Evolutionary conservation across 177 flowering plant species (phyloP), one percentile per base, ranked within the genome.

Genomic region (Telopea speciosissima): DNA sequence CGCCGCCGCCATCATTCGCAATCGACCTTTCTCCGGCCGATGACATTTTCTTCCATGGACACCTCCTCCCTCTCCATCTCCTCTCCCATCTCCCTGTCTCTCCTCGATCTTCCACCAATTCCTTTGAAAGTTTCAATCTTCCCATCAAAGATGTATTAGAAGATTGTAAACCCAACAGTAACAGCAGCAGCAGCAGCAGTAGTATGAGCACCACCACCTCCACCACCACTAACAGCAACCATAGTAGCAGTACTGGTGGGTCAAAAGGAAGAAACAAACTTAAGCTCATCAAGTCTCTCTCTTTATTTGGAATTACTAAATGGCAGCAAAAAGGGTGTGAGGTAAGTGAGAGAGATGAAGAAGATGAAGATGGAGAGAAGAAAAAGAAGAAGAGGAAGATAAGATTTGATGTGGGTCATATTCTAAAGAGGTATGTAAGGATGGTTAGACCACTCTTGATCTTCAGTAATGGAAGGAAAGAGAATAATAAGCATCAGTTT

Each of bases 1-100:
- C 80, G 9, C 74, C 83, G 0, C 68, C 82, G 56, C 52, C 87
- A 19, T 56, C 87, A 19, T 68, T 77, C 10, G 89, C 89, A 26
- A 71, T 88, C 22, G 97, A 90, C 69, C 75, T 91, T 54, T 82
- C 92, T 70, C 98, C 98, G 0, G 98, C 98, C 0, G 98, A 90
- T 67, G 93, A 92, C 33, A 92, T 94, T 60, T 94, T 94, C 88
- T 94, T 87, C 85, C 95, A 92, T 63, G 98, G 98, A 62, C 98
- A 92, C 76, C 78, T 94, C 16, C 96, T 94, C 13, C 98, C 98
- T 66, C 98, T 94, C 62, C 96, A 85, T 66, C 84, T 88, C 76
- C 90, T 91, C 68, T 82, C 94, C 54, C 91, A 89, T 70, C 73
- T 79, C 62, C 88, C 93, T 31, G 76, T 75, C 42, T 85, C 97